Conservation (phyloP, 1,284 basidiomycete genomes). For the Schizopora paradoxa region DNA sequence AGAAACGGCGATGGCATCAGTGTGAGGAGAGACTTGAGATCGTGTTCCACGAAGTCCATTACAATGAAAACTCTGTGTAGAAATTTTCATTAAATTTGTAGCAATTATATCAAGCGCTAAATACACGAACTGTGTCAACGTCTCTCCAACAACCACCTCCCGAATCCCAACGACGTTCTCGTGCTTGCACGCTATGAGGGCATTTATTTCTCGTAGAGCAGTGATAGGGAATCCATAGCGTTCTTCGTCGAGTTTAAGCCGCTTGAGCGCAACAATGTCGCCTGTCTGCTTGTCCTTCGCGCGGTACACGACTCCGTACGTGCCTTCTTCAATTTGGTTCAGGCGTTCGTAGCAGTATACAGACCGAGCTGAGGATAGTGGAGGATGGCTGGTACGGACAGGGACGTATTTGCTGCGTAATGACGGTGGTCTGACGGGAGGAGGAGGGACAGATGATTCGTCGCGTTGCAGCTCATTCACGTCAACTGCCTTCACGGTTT, state of each 20-base stretch:
- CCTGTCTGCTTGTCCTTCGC: slow-evolving; percentile 91
- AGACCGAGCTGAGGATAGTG: slow-evolving; percentile 77
- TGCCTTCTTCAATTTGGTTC: slow-evolving; percentile 99
- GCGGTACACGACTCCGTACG: slow-evolving; percentile 96
- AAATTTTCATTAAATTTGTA: neutral
- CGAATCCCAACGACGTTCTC: slow-evolving; percentile 94
- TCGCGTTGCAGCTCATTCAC: slow-evolving; percentile 16
- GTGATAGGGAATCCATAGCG: slow-evolving; percentile 99
- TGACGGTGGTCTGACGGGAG: slow-evolving; percentile 11
- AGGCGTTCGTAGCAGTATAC: slow-evolving; percentile 91
- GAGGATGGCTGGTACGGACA: slow-evolving; percentile 67
- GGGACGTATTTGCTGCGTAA: slow-evolving; percentile 67
- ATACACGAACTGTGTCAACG: slow-evolving; percentile 87
- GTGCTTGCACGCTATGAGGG: slow-evolving; percentile 88
- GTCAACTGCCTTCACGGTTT: slow-evolving; percentile 21
- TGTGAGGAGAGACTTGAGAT: slow-evolving; percentile 92
- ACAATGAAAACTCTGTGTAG: slow-evolving; percentile 87
- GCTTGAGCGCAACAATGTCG: slow-evolving; percentile 95
- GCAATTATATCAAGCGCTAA: slow-evolving; percentile 13
- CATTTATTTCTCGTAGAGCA: slow-evolving; percentile 89
- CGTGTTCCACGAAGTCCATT: slow-evolving; percentile 99
- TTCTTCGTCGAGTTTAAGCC: slow-evolving; percentile 96
- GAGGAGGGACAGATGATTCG: slow-evolving; percentile 19
- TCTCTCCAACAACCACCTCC: slow-evolving; percentile 99
- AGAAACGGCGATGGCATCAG: slow-evolving; percentile 94